Evolutionary conservation across 768 basidiomycete genomes (phyloP), one percentile per base, ranked within the genome.

Genomic region (Pholiota conissans): DNA sequence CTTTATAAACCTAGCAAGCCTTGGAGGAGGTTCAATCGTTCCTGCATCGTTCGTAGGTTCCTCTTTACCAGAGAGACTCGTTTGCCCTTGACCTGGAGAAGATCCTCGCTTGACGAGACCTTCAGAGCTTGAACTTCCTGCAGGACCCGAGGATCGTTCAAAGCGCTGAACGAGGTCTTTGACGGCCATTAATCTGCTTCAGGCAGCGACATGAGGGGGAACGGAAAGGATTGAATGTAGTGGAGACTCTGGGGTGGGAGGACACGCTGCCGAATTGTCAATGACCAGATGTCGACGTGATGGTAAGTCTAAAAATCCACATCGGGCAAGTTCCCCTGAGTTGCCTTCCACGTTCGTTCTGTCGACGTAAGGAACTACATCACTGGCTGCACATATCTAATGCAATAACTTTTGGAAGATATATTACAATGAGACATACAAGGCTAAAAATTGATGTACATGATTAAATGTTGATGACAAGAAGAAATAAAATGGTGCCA

Each of bases 91-190:
- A 46, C 26, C 37, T 29, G 14, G 28, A 52, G 57, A 45, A 11
- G 22, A 1, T 45, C 50, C 16, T 7, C 18, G 40, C 20, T 27
- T 52, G 27, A 24, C 30, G 14, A 32, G 7, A 20, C 8, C 13
- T 24, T 9, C 16, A 20, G 3, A n/a, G 14, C 11, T 30, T 39
- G 34, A n/a, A 18, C 3, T 42, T 14, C 32, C 28, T 22, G 49
- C 34, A 54, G 22, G 9, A 22, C 24, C 40, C 22, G 56, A 45
- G 16, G 56, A 47, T 46, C 60, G 60, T 56, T 76, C 74, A 57
- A 69, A 75, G 40, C 65, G 62, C 29, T 70, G 63, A 53, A 73
- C 65, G 48, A 74, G 67, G 35, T 74, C 73, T 66, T 75, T 72
- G 50, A 73, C 70, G 29, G 69, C 56, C 71, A 73, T 74, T n/a